Evolutionary conservation across 192 early-diverging fungal genomes (phyloP).

Genomic region (Rhizophagus sp.): DNA sequence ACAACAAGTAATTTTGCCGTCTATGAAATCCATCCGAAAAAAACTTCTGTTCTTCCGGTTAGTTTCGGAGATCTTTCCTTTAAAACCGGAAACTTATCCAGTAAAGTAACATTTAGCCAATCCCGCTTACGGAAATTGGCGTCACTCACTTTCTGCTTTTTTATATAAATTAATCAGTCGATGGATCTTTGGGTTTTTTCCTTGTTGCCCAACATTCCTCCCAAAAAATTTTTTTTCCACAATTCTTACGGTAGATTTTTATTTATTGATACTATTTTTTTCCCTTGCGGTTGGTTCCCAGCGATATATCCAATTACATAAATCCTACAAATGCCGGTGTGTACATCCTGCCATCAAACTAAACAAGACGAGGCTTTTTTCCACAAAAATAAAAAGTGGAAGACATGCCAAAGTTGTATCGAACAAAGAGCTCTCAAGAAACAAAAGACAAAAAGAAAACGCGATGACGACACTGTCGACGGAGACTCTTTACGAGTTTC

Average conservation of each 20-base stretch:
- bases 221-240: neutral
- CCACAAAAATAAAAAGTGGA: constrained; percentile 32
- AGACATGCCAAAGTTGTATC: constrained; percentile 29
- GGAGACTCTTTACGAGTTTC: constrained; percentile 7
- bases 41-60: constrained; percentile 8
- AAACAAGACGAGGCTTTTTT: constrained; percentile 30
- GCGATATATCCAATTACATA: constrained; percentile 14
- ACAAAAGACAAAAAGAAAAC: constrained; percentile 26
- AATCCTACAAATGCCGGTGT: constrained; percentile 27
- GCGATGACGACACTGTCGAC: constrained; percentile 23
- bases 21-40: neutral
- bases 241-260: neutral
- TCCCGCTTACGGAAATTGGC: constrained; percentile 1
- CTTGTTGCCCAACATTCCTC: constrained; percentile 13
- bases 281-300: constrained; percentile 14
- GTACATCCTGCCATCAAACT: constrained; percentile 32
- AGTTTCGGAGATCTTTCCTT: constrained; percentile 15
- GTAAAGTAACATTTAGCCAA: constrained; percentile 8
- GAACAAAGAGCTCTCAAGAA: constrained; percentile 27
- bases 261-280: neutral
- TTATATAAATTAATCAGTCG: constrained; percentile 3
- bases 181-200: neutral
- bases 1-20: neutral
- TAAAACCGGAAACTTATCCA: constrained; percentile 13
- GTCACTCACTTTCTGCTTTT: constrained; percentile 1